Percentiles rank a stretch among this genome's conserved stretches.
Conservation (phyloP, 345 rosid genomes). For the Ceriops decandra region DNA sequence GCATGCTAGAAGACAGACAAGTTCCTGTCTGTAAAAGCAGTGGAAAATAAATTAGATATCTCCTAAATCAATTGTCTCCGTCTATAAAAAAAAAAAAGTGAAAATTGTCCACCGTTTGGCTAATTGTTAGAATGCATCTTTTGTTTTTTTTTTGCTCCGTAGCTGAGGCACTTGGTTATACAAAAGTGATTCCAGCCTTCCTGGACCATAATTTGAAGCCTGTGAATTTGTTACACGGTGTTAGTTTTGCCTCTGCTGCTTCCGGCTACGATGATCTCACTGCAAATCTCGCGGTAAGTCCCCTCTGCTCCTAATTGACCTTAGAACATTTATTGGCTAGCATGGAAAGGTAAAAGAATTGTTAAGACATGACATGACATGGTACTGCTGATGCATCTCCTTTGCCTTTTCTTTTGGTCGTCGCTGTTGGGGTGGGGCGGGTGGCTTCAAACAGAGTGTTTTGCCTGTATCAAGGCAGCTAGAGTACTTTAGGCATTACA, state of each 20-base stretch:
- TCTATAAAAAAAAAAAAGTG: background rate
- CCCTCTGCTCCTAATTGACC: background rate
- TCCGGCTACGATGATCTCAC: conserved; percentile 88
- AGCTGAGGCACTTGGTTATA: conserved; percentile 64
- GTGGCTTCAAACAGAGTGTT: conserved; percentile 43
- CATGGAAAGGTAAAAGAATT: no score
- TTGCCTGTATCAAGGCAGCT: conserved; percentile 54
- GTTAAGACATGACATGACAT: background rate
- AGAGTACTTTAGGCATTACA: conserved; percentile 62
- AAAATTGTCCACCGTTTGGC: background rate
- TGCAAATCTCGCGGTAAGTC: conserved; percentile 70
- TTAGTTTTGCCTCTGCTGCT: conserved; percentile 91
- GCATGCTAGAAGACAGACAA: no score
- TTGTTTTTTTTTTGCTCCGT: background rate
- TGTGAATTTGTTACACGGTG: conserved; percentile 56
- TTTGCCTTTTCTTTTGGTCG: background rate
- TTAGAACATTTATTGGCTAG: no score
- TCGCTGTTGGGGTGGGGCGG: no score
- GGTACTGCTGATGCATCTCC: background rate
- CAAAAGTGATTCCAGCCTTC: conserved; percentile 56
- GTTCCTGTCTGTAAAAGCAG: no score
- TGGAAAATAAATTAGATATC: no score
- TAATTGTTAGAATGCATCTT: background rate
- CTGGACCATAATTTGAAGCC: conserved; percentile 52
- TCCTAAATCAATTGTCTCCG: no score